Evolutionary conservation across 1,139 yeast species (phyloP).

Genomic region (Dujonia santamariae): DNA sequence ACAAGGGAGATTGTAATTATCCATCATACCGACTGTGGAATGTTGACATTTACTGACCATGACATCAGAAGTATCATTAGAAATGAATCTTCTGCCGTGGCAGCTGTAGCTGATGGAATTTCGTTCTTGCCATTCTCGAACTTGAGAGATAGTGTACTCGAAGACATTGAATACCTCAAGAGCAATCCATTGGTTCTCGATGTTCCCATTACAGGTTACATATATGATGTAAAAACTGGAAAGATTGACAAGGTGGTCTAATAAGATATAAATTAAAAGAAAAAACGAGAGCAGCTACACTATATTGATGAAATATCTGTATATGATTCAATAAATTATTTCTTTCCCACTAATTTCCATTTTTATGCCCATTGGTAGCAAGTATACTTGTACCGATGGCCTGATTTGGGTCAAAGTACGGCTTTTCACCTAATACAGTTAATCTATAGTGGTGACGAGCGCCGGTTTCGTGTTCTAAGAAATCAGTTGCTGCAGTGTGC

Average conservation of each 20-base stretch:
- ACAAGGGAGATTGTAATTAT: conserved; percentile 38
- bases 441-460: conserved; percentile 25
- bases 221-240: conserved; percentile 38
- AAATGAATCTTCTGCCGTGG: conserved; percentile 16
- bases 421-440: conserved; percentile 24
- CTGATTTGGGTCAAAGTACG: conserved; percentile 14
- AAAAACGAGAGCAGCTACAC: too few species aligned
- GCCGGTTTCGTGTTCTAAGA: conserved; percentile 14
- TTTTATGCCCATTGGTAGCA: conserved; percentile 11
- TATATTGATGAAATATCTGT: too few species aligned
- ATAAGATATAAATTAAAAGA: not conserved
- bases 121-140: conserved; percentile 33
- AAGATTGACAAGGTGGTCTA: conserved; percentile 11
- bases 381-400: conserved; percentile 2
- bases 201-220: conserved; percentile 34
- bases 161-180: conserved; percentile 30
- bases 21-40: conserved; percentile 44
- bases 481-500: conserved; percentile 23
- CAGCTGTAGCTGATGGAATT: conserved; percentile 20
- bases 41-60: conserved; percentile 37
- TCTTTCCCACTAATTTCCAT: conserved; percentile 6
- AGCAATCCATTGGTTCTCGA: conserved; percentile 23
- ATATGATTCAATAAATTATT: too few species aligned
- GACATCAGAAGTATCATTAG: conserved; percentile 22
- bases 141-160: conserved; percentile 30